Evolutionary conservation across 2,329 filamentous ascomycete genomes (phyloP).

Genomic region (Fonsecaea multimorphosa): DNA sequence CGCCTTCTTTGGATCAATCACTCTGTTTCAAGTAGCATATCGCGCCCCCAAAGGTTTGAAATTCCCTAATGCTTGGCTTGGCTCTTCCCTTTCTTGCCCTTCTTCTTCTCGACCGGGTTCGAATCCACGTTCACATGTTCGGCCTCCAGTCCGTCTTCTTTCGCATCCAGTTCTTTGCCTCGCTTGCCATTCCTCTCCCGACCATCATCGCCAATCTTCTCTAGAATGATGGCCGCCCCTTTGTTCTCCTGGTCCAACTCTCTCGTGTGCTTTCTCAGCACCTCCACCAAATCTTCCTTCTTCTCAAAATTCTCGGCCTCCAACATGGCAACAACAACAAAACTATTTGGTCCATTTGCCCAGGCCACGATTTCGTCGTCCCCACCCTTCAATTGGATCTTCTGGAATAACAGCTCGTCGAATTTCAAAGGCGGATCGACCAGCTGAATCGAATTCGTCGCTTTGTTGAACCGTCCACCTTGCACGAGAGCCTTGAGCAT

Average conservation of each 20-base stretch:
- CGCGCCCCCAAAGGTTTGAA: not conserved
- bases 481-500: constrained; percentile 91
- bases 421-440: constrained; percentile 81
- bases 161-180: not conserved
- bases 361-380: constrained; percentile 76
- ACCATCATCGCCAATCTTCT: constrained; percentile 40
- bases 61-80: not conserved
- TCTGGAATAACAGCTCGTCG: constrained; percentile 77
- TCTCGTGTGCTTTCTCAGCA: constrained; percentile 67
- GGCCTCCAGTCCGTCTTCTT: not conserved
- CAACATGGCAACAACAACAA: constrained; percentile 80
- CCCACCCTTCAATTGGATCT: constrained; percentile 58
- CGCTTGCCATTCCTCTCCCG: constrained; percentile 11
- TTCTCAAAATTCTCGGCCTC: constrained; percentile 75
- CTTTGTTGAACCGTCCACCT: constrained; percentile 83
- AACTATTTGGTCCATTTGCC: constrained; percentile 85
- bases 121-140: not conserved
- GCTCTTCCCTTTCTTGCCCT: constrained; percentile 13
- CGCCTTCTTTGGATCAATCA: not conserved
- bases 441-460: constrained; percentile 68
- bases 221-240: constrained; percentile 53
- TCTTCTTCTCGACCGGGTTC: constrained; percentile 16
- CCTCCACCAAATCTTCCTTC: constrained; percentile 70
- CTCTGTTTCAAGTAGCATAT: not conserved
- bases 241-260: constrained; percentile 56